phyloP scores from a whole-genome alignment of 371 early-diverging fungal genomes.

The Actinomucor elegans region DNA sequence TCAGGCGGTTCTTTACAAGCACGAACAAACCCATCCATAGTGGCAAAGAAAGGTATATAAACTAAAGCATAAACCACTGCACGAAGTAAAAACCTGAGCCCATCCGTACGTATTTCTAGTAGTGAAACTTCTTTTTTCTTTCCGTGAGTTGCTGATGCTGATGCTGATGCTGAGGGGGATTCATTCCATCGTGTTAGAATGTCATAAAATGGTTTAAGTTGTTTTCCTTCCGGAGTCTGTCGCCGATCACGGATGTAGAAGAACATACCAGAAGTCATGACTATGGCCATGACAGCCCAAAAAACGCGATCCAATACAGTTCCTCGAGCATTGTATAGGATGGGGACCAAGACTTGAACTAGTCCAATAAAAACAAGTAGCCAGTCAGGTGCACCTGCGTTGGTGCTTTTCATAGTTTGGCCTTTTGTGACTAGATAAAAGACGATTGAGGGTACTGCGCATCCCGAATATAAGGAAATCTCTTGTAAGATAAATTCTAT shows the following conservation, averaged over 20 bases:
- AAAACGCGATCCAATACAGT: slow-evolving; percentile 9
- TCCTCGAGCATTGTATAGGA: slow-evolving; percentile 5
- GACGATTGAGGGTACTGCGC: slow-evolving; percentile 10
- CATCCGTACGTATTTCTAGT: slow-evolving; percentile 12
- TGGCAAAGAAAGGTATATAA: slow-evolving; percentile 21
- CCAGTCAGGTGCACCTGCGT: neutral
- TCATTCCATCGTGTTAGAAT: slow-evolving; percentile 24
- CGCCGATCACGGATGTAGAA: slow-evolving; percentile 20
- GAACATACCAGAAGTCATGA: slow-evolving; percentile 27
- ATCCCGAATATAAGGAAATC: slow-evolving; percentile 6
- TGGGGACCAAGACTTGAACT: slow-evolving; percentile 6
- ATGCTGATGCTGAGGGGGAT: neutral
- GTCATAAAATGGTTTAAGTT: slow-evolving; percentile 5
- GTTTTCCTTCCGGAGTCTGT: slow-evolving; percentile 3
- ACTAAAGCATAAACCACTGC: slow-evolving; percentile 6
- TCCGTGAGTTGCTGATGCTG: neutral
- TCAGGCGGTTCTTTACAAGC: slow-evolving; percentile 25
- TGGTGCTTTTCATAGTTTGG: neutral
- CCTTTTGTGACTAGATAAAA: slow-evolving; percentile 5
- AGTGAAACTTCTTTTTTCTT: neutral
- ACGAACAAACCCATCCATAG: slow-evolving; percentile 28
- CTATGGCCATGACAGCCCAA: slow-evolving; percentile 16
- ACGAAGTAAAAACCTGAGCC: slow-evolving; percentile 7
- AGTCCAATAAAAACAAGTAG: neutral
- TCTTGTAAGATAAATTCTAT: slow-evolving; percentile 1